Evolutionary conservation across 805 yeast genomes (phyloP).

Genomic region (Jamesozyma hellenica): DNA sequence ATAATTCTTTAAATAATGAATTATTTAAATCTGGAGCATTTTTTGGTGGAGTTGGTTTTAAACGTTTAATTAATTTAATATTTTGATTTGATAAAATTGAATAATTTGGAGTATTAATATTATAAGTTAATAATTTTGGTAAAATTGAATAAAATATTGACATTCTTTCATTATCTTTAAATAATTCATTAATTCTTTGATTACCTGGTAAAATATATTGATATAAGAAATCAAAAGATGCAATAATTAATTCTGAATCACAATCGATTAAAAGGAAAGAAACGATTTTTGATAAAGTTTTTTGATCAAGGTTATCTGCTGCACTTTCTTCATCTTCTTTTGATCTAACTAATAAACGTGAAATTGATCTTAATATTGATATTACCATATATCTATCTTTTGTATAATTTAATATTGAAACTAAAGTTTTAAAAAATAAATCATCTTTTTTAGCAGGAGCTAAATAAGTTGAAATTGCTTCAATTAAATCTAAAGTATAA

Average conservation of each 20-base stretch:
- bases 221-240: constrained; percentile 72
- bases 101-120: constrained; percentile 32
- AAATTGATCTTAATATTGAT: constrained; percentile 62
- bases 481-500: constrained; percentile 70
- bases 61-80: constrained; percentile 41
- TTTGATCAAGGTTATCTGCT: constrained; percentile 38
- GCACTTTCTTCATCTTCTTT: constrained; percentile 39
- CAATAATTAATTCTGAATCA: constrained; percentile 60
- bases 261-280: constrained; percentile 44
- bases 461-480: constrained; percentile 72
- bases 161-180: constrained; percentile 39
- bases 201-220: constrained; percentile 63
- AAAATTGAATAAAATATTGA: constrained; percentile 47
- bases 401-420: constrained; percentile 39
- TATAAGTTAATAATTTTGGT: constrained; percentile 50
- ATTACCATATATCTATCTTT: constrained; percentile 63
- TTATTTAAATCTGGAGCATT: constrained; percentile 52
- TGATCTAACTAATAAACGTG: constrained; percentile 65
- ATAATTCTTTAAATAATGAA: constrained; percentile 48
- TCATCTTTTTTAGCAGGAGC: constrained; percentile 68
- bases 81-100: constrained; percentile 17
- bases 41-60: constrained; percentile 54
- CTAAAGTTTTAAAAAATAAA: constrained; percentile 44
- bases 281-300: constrained; percentile 43
- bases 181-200: constrained; percentile 43